phyloP scores from a whole-genome alignment of 2,329 filamentous ascomycete species.

The Chrysoporthe deuterocubensis region DNA sequence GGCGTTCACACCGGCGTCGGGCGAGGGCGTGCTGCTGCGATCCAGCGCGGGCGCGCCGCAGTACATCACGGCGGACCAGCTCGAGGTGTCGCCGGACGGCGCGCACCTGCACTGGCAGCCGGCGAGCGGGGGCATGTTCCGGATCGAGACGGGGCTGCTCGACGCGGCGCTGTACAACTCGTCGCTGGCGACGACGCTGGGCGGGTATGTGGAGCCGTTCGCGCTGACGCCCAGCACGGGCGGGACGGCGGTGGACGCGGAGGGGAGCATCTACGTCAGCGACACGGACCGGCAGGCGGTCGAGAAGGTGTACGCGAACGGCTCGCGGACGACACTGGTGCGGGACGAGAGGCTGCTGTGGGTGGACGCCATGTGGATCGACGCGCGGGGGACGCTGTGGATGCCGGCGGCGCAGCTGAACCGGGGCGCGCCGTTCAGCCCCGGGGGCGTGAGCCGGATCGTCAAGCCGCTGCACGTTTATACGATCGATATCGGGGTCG shows the following conservation, averaged over 20 bases:
- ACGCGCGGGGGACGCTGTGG: constrained; percentile 20
- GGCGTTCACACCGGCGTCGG: constrained; percentile 17
- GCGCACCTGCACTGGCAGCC: constrained; percentile 21
- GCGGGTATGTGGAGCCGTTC: constrained; percentile 16
- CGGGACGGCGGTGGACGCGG: constrained; percentile 25
- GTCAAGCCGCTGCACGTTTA: constrained; percentile 24
- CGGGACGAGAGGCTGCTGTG: constrained; percentile 26
- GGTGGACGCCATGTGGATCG: constrained; percentile 28
- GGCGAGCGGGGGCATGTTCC: constrained; percentile 22
- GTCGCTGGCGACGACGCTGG: constrained; percentile 18
- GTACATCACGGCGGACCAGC: constrained; percentile 23
- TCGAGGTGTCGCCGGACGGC: constrained; percentile 26
- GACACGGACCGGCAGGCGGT: constrained; percentile 23
- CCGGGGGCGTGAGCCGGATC: constrained; percentile 14
- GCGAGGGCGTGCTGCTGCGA: constrained; percentile 17
- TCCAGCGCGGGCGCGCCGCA: background rate
- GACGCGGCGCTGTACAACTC: constrained; percentile 23
- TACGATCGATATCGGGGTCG: constrained; percentile 22
- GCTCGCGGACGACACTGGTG: constrained; percentile 19
- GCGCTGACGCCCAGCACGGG: constrained; percentile 25
- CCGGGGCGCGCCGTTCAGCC: constrained; percentile 16
- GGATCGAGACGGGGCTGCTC: constrained; percentile 17
- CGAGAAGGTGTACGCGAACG: constrained; percentile 26
- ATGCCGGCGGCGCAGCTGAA: constrained; percentile 25
- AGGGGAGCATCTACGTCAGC: constrained; percentile 23